A percentile compares a stretch with the other conserved stretches of the same genome.
Evolutionary conservation across 2,329 filamentous ascomycete genomes (phyloP).

Genomic region (Claviceps spartinae): DNA sequence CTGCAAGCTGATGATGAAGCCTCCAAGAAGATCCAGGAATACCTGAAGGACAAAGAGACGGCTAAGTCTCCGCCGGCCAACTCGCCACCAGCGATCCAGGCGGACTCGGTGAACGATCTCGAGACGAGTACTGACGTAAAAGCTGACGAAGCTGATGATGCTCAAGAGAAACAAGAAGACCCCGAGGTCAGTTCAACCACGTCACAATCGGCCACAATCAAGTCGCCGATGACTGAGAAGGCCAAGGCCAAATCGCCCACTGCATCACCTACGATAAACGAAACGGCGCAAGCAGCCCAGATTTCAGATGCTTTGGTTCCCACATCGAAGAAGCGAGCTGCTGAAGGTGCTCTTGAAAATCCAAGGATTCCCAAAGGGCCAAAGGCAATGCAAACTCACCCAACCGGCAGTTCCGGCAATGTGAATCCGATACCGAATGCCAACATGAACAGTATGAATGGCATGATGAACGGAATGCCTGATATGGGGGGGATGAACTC

Average conservation of each 20-base stretch:
- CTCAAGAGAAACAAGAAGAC: constrained; percentile 16
- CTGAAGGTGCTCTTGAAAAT: constrained; percentile 56
- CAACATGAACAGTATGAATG: constrained; percentile 22
- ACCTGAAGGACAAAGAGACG: constrained; percentile 43
- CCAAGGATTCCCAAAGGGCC: constrained; percentile 52
- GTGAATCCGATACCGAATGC: constrained; percentile 28
- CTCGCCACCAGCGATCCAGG: constrained; percentile 16
- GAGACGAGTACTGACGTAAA: constrained; percentile 21
- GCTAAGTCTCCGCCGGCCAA: constrained; percentile 25
- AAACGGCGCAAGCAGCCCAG: constrained; percentile 11
- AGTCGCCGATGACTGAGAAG: constrained; percentile 17
- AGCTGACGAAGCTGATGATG: constrained; percentile 1
- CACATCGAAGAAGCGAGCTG: constrained; percentile 64
- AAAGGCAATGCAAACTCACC: constrained; percentile 48
- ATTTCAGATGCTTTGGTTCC: constrained; percentile 16
- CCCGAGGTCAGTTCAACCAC: not conserved
- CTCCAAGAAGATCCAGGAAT: constrained; percentile 65
- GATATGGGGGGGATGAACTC: constrained; percentile 26
- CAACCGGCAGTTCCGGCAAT: constrained; percentile 21
- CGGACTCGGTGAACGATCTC: constrained; percentile 27
- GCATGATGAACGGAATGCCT: constrained; percentile 29
- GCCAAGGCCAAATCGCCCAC: constrained; percentile 15
- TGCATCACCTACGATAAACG: constrained; percentile 16
- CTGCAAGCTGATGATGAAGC: constrained; percentile 71
- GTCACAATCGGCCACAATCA: constrained; percentile 17